These are phyloP conservation scores for Mariannaea elegans DNA, from an alignment of 2,329 filamentous ascomycete genomes.

Conservation along the genomic window DNA sequence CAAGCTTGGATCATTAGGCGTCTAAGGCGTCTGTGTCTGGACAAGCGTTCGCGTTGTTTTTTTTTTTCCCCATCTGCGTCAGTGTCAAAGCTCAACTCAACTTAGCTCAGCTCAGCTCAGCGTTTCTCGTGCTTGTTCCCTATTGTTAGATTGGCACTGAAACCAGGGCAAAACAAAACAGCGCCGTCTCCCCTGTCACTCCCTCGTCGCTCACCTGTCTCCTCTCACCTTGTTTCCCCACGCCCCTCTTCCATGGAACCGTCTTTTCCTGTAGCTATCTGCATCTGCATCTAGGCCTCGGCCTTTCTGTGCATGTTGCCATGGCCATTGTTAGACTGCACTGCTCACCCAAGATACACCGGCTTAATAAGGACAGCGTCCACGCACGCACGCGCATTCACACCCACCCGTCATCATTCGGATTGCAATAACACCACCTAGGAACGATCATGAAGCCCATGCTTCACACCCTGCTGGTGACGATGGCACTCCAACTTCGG, in stretches of 20 bases:
- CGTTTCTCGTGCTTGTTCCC: conserved; percentile 7
- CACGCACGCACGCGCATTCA: neutral
- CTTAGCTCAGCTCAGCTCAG: conserved; percentile 17
- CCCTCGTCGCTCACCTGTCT: conserved; percentile 9
- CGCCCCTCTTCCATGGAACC: conserved; percentile 3
- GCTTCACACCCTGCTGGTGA: neutral
- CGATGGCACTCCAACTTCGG: neutral
- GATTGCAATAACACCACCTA: conserved; percentile 5
- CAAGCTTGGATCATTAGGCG: conserved; percentile 7
- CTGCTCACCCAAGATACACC: conserved; percentile 8
- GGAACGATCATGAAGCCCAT: conserved; percentile 8
- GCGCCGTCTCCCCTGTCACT: conserved; percentile 11
- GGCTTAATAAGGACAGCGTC: conserved; percentile 1
- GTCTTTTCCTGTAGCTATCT: neutral
- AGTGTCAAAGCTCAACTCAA: conserved; percentile 1
- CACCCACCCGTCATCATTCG: conserved; percentile 6
- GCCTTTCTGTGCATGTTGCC: neutral
- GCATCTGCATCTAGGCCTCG: neutral
- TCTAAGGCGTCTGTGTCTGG: neutral
- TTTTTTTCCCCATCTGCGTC: neutral
- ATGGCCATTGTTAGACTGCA: too few species aligned
- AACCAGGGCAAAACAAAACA: conserved; percentile 20
- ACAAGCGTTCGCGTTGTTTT: too few species aligned
- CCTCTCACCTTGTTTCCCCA: conserved; percentile 11
- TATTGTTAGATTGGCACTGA: conserved; percentile 11